These are phyloP conservation scores for Neoconidiobolus thromboides DNA, from an alignment of 371 early-diverging fungal species.

Conservation along the genomic window DNA sequence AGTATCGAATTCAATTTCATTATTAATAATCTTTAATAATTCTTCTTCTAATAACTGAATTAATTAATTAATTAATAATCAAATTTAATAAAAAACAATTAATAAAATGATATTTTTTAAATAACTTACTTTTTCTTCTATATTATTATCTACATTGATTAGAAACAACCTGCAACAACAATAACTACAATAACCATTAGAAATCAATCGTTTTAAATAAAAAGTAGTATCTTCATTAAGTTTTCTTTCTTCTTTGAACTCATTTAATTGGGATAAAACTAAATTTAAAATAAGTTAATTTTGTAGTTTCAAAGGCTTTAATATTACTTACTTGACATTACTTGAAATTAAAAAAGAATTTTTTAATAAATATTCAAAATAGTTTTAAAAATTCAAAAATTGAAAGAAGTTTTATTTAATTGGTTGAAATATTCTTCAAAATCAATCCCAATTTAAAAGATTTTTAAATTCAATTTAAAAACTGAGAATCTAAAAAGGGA, in stretches of 20 bases:
- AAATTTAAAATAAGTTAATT: not conserved
- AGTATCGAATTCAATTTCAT: not conserved
- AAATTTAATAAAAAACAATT: no score
- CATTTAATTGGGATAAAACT: not conserved
- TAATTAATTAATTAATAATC: not conserved
- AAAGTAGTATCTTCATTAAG: no score
- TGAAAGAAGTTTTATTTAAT: not conserved
- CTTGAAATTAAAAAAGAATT: not conserved
- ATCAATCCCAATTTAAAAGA: not conserved
- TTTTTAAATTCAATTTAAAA: not conserved
- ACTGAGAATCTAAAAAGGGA: no score
- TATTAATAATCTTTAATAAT: not conserved
- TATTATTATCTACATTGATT: no score
- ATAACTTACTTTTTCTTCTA: no score
- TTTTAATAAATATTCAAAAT: not conserved
- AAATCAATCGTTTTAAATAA: no score
- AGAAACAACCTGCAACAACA: no score
- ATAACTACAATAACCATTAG: no score
- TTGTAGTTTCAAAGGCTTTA: not conserved
- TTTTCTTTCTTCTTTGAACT: not conserved
- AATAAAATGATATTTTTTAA: no score
- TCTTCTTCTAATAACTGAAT: not conserved
- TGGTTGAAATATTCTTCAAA: not conserved
- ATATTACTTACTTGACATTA: not conserved
- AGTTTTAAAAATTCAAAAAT: not conserved